A percentile compares a stretch with the other conserved stretches of the same genome.
These are phyloP conservation scores for Beauveria sp. DNA, from an alignment of 2,329 filamentous ascomycete genomes.

Conservation along the genomic window DNA sequence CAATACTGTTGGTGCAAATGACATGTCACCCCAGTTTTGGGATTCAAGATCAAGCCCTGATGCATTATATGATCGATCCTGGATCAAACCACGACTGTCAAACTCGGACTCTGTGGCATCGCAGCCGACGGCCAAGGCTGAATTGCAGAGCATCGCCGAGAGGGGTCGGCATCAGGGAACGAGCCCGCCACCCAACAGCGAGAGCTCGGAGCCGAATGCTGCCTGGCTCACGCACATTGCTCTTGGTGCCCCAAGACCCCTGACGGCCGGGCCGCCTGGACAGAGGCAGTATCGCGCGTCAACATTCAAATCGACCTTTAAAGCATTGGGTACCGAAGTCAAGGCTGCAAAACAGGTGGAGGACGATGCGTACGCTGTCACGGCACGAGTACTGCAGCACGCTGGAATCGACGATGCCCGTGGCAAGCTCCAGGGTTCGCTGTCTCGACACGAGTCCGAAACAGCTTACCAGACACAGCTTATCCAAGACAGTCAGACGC, in stretches of 20 bases:
- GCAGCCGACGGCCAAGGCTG: conserved; percentile 4
- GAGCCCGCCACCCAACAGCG: conserved; percentile 12
- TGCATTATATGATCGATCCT: neutral
- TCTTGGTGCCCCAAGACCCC: conserved; percentile 38
- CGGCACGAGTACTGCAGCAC: conserved; percentile 17
- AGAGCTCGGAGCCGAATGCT: conserved; percentile 12
- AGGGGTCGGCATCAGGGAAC: neutral
- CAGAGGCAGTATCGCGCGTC: conserved; percentile 42
- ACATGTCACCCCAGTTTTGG: neutral
- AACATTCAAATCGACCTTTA: conserved; percentile 32
- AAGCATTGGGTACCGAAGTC: conserved; percentile 23
- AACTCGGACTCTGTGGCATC: conserved; percentile 8
- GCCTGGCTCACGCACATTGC: conserved; percentile 23
- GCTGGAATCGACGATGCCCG: conserved; percentile 17
- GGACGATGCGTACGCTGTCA: conserved; percentile 19
- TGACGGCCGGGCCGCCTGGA: conserved; percentile 49
- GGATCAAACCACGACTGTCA: conserved; percentile 3
- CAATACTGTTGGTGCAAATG: neutral
- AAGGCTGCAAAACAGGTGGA: conserved; percentile 17
- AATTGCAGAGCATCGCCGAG: neutral
- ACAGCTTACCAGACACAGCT: conserved; percentile 4
- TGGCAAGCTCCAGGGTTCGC: neutral
- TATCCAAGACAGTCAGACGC: conserved; percentile 8
- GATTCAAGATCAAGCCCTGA: conserved; percentile 1
- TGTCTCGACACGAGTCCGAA: conserved; percentile 10